Evolutionary conservation across 129 eudicot species (phyloP).

Genomic region (Flaveria bidentis): DNA sequence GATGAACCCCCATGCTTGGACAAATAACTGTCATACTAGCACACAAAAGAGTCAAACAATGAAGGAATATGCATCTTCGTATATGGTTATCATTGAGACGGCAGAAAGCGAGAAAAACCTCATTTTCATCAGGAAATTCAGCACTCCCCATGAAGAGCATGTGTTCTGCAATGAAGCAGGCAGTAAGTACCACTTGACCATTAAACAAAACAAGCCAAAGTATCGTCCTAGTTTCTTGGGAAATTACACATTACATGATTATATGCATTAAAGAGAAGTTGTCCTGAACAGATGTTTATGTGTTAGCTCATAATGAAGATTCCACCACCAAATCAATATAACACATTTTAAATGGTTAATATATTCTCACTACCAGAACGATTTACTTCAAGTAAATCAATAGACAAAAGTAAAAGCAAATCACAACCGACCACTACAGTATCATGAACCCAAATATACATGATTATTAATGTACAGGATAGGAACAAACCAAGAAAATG

Average conservation of each 20-base stretch:
- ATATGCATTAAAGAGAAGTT: slow-evolving; percentile 6
- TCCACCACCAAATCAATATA: slow-evolving; percentile 25
- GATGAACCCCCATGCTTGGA: slow-evolving; percentile 99
- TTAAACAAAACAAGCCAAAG: slow-evolving; percentile 25
- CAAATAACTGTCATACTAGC: slow-evolving; percentile 97
- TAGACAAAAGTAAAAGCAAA: neutral
- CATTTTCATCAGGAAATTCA: slow-evolving; percentile 95
- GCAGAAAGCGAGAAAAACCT: slow-evolving; percentile 53
- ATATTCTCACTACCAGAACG: neutral
- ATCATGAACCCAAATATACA: slow-evolving; percentile 13
- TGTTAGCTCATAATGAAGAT: slow-evolving; percentile 17
- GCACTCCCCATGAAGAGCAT: slow-evolving; percentile 99
- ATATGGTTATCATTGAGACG: slow-evolving; percentile 13
- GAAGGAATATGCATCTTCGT: slow-evolving; percentile 17
- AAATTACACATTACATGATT: neutral
- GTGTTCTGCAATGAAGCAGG: slow-evolving; percentile 68
- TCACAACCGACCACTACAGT: slow-evolving; percentile 7
- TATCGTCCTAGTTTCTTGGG: slow-evolving; percentile 6
- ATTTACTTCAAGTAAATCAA: neutral
- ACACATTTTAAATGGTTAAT: neutral
- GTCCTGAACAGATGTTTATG: neutral
- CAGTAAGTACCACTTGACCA: slow-evolving; percentile 15
- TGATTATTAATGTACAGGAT: slow-evolving; percentile 2
- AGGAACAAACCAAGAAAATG: slow-evolving; percentile 75
- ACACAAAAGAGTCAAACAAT: slow-evolving; percentile 47